Evolutionary conservation across 139 green algal genomes (phyloP).

Genomic region (Chlorella sp.): DNA sequence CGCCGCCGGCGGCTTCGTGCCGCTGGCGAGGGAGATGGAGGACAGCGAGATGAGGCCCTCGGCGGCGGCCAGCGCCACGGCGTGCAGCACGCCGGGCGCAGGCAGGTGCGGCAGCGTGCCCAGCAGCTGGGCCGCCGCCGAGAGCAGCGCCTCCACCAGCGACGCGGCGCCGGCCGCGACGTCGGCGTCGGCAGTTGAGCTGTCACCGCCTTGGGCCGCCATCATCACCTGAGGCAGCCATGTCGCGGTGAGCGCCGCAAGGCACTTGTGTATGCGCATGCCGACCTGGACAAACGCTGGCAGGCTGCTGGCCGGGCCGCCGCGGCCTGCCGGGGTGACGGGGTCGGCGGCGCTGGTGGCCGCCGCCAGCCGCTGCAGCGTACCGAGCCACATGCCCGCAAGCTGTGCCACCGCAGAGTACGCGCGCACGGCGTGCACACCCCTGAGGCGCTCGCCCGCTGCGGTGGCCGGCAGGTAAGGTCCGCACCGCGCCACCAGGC

Average conservation of each 20-base stretch:
- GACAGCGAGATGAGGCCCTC: slow-evolving; percentile 16
- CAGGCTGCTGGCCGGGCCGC: not conserved
- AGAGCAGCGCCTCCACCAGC: slow-evolving; percentile 9
- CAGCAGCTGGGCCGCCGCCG: slow-evolving; percentile 3
- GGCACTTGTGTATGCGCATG: not conserved
- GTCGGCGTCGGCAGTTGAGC: slow-evolving; percentile 8
- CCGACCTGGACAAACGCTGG: not conserved
- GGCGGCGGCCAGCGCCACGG: not conserved
- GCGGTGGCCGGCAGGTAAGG: not conserved
- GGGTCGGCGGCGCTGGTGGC: not conserved
- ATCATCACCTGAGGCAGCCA: slow-evolving; percentile 26
- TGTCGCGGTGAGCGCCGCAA: slow-evolving; percentile 22
- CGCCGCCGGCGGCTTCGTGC: slow-evolving; percentile 3
- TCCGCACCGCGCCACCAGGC: slow-evolving; percentile 22
- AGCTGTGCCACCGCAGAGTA: slow-evolving; percentile 8
- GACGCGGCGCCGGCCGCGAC: not conserved
- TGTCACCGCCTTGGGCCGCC: not conserved
- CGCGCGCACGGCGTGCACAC: slow-evolving; percentile 1
- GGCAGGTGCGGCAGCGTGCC: not conserved
- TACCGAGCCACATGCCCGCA: not conserved
- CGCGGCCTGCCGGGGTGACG: not conserved
- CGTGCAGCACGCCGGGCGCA: slow-evolving; percentile 5
- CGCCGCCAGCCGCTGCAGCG: not conserved
- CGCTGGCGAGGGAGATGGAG: slow-evolving; percentile 24
- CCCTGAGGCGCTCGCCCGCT: not conserved